Evolutionary conservation across 495 filamentous ascomycete species (phyloP).

Genomic region (Tricharina praecox): DNA sequence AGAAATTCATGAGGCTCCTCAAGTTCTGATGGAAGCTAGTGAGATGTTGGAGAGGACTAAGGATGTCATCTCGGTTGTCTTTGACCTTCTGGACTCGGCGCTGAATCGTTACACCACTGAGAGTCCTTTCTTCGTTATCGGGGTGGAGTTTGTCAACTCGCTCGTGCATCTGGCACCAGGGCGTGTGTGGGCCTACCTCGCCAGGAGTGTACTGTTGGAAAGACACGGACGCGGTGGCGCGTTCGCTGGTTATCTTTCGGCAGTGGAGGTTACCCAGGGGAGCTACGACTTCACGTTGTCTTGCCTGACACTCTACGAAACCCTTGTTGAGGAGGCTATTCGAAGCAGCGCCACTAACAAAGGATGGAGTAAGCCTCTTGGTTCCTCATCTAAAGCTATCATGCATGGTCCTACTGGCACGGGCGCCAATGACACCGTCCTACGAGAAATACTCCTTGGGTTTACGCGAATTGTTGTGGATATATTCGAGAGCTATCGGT

Average conservation of each 20-base stretch:
- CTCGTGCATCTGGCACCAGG: conserved; percentile 55
- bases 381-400: conserved; percentile 21
- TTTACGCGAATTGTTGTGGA: conserved; percentile 59
- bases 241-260: conserved; percentile 54
- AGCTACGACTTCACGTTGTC: conserved; percentile 60
- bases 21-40: conserved; percentile 50
- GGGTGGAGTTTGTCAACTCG: conserved; percentile 59
- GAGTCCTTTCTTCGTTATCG: conserved; percentile 49
- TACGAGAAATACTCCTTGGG: conserved; percentile 52
- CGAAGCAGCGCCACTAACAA: conserved; percentile 54
- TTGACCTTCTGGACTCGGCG: conserved; percentile 66
- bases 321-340: conserved; percentile 58
- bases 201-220: conserved; percentile 58
- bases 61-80: conserved; percentile 66
- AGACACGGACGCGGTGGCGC: conserved; percentile 53
- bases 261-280: conserved; percentile 55
- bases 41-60: conserved; percentile 52
- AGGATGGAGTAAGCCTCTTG: conserved; percentile 30
- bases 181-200: conserved; percentile 76
- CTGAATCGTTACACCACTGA: conserved; percentile 34
- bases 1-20: neutral
- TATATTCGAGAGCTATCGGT: conserved; percentile 60
- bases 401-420: conserved; percentile 31
- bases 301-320: conserved; percentile 54
- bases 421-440: conserved; percentile 58